Conservation (phyloP, 495 filamentous ascomycete species). For the Melanomma pulvis-pyrius region DNA sequence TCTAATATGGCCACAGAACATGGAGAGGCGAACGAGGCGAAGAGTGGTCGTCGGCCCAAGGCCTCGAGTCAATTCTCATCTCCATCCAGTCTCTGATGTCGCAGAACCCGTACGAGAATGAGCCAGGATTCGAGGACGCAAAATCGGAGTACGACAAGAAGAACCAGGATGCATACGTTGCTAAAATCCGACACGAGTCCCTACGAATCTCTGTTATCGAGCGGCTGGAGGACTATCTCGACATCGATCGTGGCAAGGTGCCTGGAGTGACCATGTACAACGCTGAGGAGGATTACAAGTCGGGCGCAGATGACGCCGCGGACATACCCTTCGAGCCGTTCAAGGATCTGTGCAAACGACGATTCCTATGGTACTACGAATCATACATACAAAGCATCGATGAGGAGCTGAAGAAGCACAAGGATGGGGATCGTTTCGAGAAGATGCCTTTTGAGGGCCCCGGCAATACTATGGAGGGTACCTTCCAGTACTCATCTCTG, state of each 20-base stretch:
- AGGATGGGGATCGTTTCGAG: constrained; percentile 64
- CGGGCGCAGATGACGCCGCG: constrained; percentile 54
- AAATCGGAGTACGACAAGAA: constrained; percentile 69
- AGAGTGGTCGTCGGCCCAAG: constrained; percentile 95
- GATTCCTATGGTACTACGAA: constrained; percentile 95
- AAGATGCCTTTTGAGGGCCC: constrained; percentile 83
- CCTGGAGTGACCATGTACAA: constrained; percentile 50
- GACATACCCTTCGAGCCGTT: constrained; percentile 74
- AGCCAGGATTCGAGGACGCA: constrained; percentile 86
- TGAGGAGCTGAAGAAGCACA: constrained; percentile 60
- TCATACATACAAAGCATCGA: constrained; percentile 75
- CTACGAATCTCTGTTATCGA: constrained; percentile 84
- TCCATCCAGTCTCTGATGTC: constrained; percentile 98
- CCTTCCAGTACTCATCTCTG: constrained; percentile 79
- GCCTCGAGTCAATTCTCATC: constrained; percentile 88
- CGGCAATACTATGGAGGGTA: constrained; percentile 83
- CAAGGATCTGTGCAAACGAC: constrained; percentile 84
- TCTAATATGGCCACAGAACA: constrained; percentile 63
- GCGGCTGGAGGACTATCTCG: constrained; percentile 77
- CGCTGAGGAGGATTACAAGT: constrained; percentile 56
- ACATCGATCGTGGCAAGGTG: constrained; percentile 58
- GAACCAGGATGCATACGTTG: constrained; percentile 76
- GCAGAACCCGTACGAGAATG: constrained; percentile 91
- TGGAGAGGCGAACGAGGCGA: constrained; percentile 89
- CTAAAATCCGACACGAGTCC: constrained; percentile 94